Percentiles rank a stretch among this genome's conserved stretches.
Evolutionary conservation across 2,329 filamentous ascomycete genomes (phyloP).

Genomic region (Scedosporium dehoogii): DNA sequence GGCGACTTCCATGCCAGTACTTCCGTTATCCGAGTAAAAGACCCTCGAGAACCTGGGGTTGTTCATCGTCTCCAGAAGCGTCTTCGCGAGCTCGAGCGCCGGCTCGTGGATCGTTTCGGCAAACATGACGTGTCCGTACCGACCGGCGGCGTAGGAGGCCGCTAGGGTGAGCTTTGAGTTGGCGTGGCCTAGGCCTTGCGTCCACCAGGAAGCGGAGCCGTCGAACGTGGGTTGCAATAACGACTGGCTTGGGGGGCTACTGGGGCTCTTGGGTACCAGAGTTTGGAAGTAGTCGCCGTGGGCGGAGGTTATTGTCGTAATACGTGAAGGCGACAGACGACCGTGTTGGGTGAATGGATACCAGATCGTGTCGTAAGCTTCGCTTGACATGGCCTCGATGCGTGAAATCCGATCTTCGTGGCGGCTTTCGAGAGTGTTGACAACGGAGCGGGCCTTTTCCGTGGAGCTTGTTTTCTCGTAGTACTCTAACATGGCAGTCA

Average conservation of each 20-base stretch:
- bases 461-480: slow-evolving; percentile 40
- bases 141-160: slow-evolving; percentile 70
- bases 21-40: slow-evolving; percentile 78
- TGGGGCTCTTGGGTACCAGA: slow-evolving; percentile 7
- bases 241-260: slow-evolving; percentile 9
- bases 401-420: slow-evolving; percentile 47
- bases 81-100: slow-evolving; percentile 58
- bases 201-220: slow-evolving; percentile 86
- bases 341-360: slow-evolving; percentile 82
- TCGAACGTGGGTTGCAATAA: slow-evolving; percentile 62
- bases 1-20: slow-evolving; percentile 74
- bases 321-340: slow-evolving; percentile 47
- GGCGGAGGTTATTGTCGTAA: slow-evolving; percentile 71
- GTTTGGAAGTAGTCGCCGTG: slow-evolving; percentile 71
- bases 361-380: slow-evolving; percentile 62
- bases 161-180: slow-evolving; percentile 62
- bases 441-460: slow-evolving; percentile 29
- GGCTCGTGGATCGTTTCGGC: slow-evolving; percentile 71
- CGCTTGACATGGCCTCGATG: slow-evolving; percentile 49
- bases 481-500: slow-evolving; percentile 50
- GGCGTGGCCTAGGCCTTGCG: slow-evolving; percentile 74
- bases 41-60: slow-evolving; percentile 57
- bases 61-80: slow-evolving; percentile 45
- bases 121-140: slow-evolving; percentile 87
- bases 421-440: slow-evolving; percentile 39